Evolutionary conservation across 2,329 filamentous ascomycete species (phyloP).

Genomic region (Xylaria polymorpha): DNA sequence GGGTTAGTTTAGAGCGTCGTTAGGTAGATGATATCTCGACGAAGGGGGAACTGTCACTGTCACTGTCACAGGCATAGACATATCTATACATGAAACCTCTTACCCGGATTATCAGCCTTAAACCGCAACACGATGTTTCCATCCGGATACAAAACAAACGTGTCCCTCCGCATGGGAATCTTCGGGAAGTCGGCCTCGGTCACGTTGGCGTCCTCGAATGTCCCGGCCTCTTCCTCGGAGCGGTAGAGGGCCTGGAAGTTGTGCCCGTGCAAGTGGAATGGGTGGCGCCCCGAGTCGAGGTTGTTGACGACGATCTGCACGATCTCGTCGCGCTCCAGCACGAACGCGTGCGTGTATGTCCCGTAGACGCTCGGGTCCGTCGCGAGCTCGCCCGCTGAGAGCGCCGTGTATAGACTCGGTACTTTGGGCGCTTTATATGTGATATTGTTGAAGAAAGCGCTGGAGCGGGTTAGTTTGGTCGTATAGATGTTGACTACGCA

Average conservation of each 20-base stretch:
- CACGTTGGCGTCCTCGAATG: conserved; percentile 61
- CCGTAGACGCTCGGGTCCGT: conserved; percentile 73
- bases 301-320: conserved; percentile 84
- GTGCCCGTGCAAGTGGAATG: conserved; percentile 83
- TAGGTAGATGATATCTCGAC: too few species aligned
- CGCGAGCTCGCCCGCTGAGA: conserved; percentile 70
- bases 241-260: conserved; percentile 76
- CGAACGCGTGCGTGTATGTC: conserved; percentile 71
- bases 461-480: conserved; percentile 15
- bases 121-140: conserved; percentile 78
- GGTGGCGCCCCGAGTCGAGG: conserved; percentile 75
- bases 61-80: not conserved
- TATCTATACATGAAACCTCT: conserved; percentile 4
- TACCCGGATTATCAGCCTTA: conserved; percentile 73
- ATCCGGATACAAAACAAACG: conserved; percentile 70
- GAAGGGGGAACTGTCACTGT: too few species aligned
- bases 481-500: not conserved
- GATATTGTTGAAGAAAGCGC: conserved; percentile 78
- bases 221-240: conserved; percentile 66
- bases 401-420: conserved; percentile 80
- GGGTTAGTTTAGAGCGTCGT: too few species aligned
- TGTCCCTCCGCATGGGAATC: conserved; percentile 75
- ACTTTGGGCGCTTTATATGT: conserved; percentile 81
- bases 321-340: conserved; percentile 75
- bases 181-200: conserved; percentile 61